Base-by-base conservation (phyloP, 2,329 filamentous ascomycete species). In the Botrytis hyacinthi region DNA sequence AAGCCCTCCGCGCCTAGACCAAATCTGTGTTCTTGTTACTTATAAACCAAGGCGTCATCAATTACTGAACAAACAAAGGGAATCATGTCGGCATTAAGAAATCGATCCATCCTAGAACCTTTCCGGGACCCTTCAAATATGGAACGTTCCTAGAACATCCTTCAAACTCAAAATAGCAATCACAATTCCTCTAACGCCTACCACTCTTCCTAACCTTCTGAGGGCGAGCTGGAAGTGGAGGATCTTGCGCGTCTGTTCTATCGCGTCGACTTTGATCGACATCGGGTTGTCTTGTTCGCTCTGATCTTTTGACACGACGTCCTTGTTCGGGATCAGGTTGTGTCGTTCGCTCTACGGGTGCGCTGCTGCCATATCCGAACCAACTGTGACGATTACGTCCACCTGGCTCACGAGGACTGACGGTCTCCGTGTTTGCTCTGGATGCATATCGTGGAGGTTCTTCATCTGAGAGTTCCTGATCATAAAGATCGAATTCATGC, bases 401-500 rank as follows among this genome's bases (percentile, higher is more conserved):
- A 35, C 70, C 32, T 59, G 68, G 60, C 35, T 75, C 63, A 35
- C 65, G 51, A 32, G 77, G 77, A 54, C 73, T 78, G 12, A 63
- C 48, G 10, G 48, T 37, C 22, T 73, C 72, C 46, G 77, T 71
- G 44, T 76, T 70, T 46, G 73, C 68, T n/a, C 67, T 70, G 51
- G 75, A 70, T 7, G 75, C 77, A 51, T 81, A 80, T 48, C 74
- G 75, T n/a, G 80, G 80, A 46, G 80, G 79, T 32, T 79, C 77
- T n/a, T 48, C 76, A 76, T 72, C 67, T 71, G 74, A 77, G 77
- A 68, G 73, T 77, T 75, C 75, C 70, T 37, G 40, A 10, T 73
- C 71, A 37, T 59, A 60, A 29, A 46, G 82, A 78, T 89, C 87
- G 76, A 84, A 88, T 71, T 86, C 84, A 71, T 85, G 83, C 14